phyloP scores from a whole-genome alignment of 2,329 filamentous ascomycete species.

The Scedosporium dehoogii region DNA sequence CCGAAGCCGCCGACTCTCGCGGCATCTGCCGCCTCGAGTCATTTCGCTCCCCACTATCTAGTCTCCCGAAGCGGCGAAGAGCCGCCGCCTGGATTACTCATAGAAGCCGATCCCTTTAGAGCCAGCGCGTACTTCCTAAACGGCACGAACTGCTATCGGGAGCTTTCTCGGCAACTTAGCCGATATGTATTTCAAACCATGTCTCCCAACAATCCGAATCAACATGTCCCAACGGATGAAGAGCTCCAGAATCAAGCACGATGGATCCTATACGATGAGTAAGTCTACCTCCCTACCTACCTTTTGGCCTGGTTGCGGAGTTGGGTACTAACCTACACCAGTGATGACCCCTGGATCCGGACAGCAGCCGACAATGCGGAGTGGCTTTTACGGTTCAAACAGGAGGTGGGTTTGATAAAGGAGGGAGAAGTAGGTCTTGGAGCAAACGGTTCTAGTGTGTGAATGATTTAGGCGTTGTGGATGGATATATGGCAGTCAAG shows the following conservation, averaged over 20 bases:
- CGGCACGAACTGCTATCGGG: conserved; percentile 50
- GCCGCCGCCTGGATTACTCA: too few relatives aligned
- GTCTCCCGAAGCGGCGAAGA: too few relatives aligned
- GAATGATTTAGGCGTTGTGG: too few relatives aligned
- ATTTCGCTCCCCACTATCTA: too few relatives aligned
- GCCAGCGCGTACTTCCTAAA: conserved; percentile 36
- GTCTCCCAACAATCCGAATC: conserved; percentile 50
- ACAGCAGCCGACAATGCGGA: conserved; percentile 54
- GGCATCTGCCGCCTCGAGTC: too few relatives aligned
- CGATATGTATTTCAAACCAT: conserved; percentile 42
- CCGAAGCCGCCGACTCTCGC: too few relatives aligned
- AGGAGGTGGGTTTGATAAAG: conserved; percentile 43
- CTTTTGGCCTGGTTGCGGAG: neutral
- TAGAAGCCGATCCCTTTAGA: too few relatives aligned
- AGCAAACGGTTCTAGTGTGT: too few relatives aligned
- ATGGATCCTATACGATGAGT: conserved; percentile 55
- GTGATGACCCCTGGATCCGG: conserved; percentile 55
- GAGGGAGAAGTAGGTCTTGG: conserved; percentile 21
- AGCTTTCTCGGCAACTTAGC: conserved; percentile 41
- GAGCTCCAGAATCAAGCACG: conserved; percentile 53
- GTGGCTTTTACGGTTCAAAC: conserved; percentile 55
- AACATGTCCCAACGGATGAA: conserved; percentile 48
- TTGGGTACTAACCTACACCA: conserved; percentile 13
- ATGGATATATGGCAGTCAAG: too few relatives aligned
- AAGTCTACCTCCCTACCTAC: conserved; percentile 17